Conservation (phyloP, 805 yeast species). For the Lachancea cidri region DNA sequence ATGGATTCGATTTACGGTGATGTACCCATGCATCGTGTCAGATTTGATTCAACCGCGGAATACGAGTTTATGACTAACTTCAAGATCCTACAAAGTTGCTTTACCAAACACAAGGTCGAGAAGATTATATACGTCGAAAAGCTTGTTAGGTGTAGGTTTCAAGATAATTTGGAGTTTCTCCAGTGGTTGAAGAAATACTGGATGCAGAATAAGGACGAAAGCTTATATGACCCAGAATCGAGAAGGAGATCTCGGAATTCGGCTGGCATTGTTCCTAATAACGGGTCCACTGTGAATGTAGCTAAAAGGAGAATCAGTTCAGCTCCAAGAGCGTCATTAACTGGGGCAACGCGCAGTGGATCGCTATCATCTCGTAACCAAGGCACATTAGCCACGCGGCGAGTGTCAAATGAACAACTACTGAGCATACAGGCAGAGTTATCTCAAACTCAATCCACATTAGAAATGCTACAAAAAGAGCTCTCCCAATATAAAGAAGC, state of each 20-base stretch:
- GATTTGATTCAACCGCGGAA: slow-evolving; percentile 62
- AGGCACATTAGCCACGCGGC: slow-evolving; percentile 13
- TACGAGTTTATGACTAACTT: slow-evolving; percentile 76
- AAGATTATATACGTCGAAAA: slow-evolving; percentile 76
- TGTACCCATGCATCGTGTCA: slow-evolving; percentile 74
- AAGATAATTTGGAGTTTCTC: slow-evolving; percentile 87
- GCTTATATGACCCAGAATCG: slow-evolving; percentile 62
- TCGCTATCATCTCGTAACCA: background rate
- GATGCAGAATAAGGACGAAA: slow-evolving; percentile 67
- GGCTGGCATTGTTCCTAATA: slow-evolving; percentile 10
- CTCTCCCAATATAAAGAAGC: slow-evolving; percentile 52
- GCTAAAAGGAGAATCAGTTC: slow-evolving; percentile 22
- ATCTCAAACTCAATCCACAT: slow-evolving; percentile 38
- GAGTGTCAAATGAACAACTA: slow-evolving; percentile 25
- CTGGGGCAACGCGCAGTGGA: background rate
- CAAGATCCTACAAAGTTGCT: slow-evolving; percentile 81
- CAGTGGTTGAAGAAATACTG: slow-evolving; percentile 89
- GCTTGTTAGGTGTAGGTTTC: slow-evolving; percentile 81
- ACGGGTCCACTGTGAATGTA: slow-evolving; percentile 16
- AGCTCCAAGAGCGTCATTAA: slow-evolving; percentile 3
- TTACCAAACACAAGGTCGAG: slow-evolving; percentile 62
- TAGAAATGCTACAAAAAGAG: slow-evolving; percentile 39
- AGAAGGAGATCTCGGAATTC: slow-evolving; percentile 42
- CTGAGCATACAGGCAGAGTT: slow-evolving; percentile 41
- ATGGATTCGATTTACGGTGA: slow-evolving; percentile 81